Conservation (phyloP, 352 stramenopile genomes). For the Phytophthora sp. region DNA sequence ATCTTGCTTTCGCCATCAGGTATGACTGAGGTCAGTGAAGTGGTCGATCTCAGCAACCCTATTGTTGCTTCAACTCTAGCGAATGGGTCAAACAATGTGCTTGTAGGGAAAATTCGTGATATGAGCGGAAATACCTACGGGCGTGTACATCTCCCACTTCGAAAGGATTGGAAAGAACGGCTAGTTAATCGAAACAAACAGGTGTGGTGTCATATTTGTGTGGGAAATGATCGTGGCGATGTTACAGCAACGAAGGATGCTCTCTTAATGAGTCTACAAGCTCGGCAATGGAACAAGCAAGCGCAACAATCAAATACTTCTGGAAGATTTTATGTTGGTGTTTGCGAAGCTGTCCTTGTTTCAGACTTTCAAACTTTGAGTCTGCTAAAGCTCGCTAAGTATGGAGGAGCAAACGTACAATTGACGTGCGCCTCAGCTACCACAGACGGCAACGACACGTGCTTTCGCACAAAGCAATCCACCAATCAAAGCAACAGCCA, state of each 20-base stretch:
- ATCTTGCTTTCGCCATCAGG: conserved; percentile 14
- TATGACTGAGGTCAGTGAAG: conserved; percentile 18
- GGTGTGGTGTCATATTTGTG: conserved; percentile 15
- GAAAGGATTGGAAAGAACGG: conserved; percentile 33
- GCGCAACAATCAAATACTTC: not conserved
- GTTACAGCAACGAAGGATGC: conserved; percentile 10
- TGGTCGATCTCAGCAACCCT: conserved; percentile 31
- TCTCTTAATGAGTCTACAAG: conserved; percentile 27
- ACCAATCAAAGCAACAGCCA: conserved; percentile 4
- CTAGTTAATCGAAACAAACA: conserved; percentile 13
- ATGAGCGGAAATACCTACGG: conserved; percentile 21
- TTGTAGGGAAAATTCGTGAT: conserved; percentile 32
- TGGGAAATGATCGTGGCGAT: not conserved
- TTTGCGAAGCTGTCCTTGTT: conserved; percentile 20
- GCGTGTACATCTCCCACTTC: conserved; percentile 37
- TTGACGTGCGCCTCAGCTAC: not conserved
- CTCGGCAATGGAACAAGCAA: not conserved
- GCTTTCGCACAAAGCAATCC: conserved; percentile 19
- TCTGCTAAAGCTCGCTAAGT: conserved; percentile 16
- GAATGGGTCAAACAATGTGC: conserved; percentile 7
- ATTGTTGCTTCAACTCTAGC: conserved; percentile 8
- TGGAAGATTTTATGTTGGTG: conserved; percentile 22
- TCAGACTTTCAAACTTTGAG: conserved; percentile 1
- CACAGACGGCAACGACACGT: not conserved
- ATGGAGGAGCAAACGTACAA: conserved; percentile 18